Conservation (phyloP, 257 asterid species). For the Verbena officinalis region DNA sequence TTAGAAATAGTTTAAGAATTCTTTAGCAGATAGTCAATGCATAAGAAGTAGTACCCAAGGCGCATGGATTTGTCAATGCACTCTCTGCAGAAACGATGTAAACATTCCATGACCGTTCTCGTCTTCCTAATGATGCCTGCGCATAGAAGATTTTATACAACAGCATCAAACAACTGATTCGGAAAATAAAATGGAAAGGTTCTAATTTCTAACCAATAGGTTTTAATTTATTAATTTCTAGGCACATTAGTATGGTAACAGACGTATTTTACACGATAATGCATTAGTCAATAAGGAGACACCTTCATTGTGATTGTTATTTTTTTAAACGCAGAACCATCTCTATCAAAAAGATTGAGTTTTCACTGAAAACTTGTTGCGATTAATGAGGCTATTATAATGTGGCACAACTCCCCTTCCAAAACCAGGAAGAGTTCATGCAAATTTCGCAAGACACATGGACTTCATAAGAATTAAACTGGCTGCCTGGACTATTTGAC, state of each 20-base stretch:
- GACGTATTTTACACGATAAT: constrained; percentile 11
- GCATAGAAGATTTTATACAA: constrained; percentile 26
- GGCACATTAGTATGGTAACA: background rate
- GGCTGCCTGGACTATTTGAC: too few species aligned
- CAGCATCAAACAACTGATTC: background rate
- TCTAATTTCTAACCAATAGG: constrained; percentile 4
- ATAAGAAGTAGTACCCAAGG: constrained; percentile 66
- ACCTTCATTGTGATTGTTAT: background rate
- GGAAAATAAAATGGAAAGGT: background rate
- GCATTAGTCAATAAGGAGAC: constrained; percentile 10
- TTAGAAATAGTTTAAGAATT: constrained; percentile 21
- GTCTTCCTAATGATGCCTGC: constrained; percentile 95
- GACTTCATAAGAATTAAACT: too few species aligned
- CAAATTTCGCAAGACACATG: too few species aligned
- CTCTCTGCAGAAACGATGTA: constrained; percentile 98
- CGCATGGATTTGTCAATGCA: constrained; percentile 99
- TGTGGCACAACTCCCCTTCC: too few species aligned
- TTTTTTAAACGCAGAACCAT: too few species aligned
- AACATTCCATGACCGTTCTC: constrained; percentile 98
- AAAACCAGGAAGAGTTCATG: too few species aligned
- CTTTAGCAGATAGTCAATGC: constrained; percentile 9
- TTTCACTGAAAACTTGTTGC: too few species aligned
- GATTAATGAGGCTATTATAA: too few species aligned
- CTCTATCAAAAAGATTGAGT: too few species aligned
- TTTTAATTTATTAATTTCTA: constrained; percentile 1